These are phyloP conservation scores for Cystofilobasidium ferigula DNA, from an alignment of 768 basidiomycete species.

Conservation along the genomic window DNA sequence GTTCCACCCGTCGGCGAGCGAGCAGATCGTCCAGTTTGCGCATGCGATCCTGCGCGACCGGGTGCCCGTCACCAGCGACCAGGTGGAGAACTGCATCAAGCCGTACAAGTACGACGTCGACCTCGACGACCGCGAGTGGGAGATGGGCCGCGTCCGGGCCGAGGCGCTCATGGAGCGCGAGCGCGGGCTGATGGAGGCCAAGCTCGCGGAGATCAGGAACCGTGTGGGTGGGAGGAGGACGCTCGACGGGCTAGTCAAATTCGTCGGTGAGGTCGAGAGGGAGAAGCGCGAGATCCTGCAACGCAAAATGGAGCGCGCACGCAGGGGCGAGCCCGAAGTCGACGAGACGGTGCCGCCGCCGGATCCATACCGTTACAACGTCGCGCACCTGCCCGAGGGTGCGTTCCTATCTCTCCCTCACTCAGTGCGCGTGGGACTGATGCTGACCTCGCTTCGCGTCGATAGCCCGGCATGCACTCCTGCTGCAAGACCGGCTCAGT, in stretches of 20 bases:
- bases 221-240: constrained; percentile 79
- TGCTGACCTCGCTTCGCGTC: not conserved
- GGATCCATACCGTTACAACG: constrained; percentile 80
- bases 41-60: constrained; percentile 87
- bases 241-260: constrained; percentile 60
- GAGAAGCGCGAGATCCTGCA: constrained; percentile 54
- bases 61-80: constrained; percentile 87
- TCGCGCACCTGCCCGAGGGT: constrained; percentile 88
- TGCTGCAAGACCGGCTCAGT: constrained; percentile 67
- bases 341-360: constrained; percentile 42
- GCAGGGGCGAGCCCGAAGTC: constrained; percentile 37
- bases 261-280: constrained; percentile 73
- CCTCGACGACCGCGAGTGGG: constrained; percentile 87
- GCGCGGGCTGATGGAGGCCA: constrained; percentile 67
- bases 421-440: not conserved
- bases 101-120: constrained; percentile 98
- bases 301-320: constrained; percentile 42
- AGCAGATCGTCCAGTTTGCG: constrained; percentile 80
- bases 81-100: constrained; percentile 99
- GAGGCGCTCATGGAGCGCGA: constrained; percentile 76
- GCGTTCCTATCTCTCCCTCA: constrained; percentile 32
- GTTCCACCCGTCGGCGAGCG: constrained; percentile 75
- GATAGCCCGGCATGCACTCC: constrained; percentile 82
- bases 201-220: constrained; percentile 72
- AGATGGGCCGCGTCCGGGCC: constrained; percentile 61